Base-by-base conservation (phyloP, 495 filamentous ascomycete species). In the Aspergillus coremiiformis region DNA sequence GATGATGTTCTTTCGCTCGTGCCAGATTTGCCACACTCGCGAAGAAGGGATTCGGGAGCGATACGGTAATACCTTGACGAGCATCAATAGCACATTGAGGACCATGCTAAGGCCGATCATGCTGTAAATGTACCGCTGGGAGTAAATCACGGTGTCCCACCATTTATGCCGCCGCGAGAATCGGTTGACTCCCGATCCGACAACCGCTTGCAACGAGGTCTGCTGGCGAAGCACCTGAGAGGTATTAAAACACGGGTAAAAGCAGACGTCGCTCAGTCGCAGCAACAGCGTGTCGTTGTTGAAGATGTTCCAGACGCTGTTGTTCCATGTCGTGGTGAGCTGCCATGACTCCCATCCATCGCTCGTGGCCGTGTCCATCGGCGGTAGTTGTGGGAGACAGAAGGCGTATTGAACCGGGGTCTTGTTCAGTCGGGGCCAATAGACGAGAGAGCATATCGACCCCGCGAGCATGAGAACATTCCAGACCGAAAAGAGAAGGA, bases 211-310 rank as follows among this genome's bases (percentile, higher is more conserved):
- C 30, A 69, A 51, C 0, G 54, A 47, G 0, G 35, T 53, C 17
- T 35, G 30, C 37, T 65, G 54, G 17, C 66, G 61, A 8, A 69
- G 49, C 8, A 60, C 55, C 35, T 69, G 65, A 14, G 26, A 65
- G 3, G 66, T 58, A 37, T 69, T 69, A 46, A 68, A 66, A 35
- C 66, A 69, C 1, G 66, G 65, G 37, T 68, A 63, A 42, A 51
- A 69, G 51, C 66, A 69, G 12, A 66, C 53, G 20, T 62, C 58
- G 12, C 54, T 56, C 0, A 69, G 30, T 5, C 56, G 49, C 5
- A 51, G 47, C 56, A 61, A 66, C 14, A n/a, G 37, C 4, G 61
- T 48, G 0, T 46, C 35, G 15, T 69, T 63, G 0, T 54, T 55
- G 44, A 69, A 69, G 15, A 54, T 64, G 1, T 27, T 29, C 66